Base-by-base conservation (phyloP, 176 grass and related monocot species). In the Musa beccarii region DNA sequence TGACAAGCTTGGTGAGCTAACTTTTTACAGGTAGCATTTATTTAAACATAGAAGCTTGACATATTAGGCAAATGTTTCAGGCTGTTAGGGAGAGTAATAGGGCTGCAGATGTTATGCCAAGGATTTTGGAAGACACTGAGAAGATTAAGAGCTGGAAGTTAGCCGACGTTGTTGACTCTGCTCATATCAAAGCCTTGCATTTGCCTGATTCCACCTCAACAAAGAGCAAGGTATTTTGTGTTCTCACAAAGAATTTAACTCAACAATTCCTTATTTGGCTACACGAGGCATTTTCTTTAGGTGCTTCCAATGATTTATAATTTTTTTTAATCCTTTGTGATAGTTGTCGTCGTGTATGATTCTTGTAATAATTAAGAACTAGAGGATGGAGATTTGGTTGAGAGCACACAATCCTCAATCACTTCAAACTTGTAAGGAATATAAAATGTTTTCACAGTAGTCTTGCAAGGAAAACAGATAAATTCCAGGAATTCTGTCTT, bases 111-210 rank as follows among this genome's bases (percentile, higher is more conserved):
- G 79, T 95, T 68, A 99, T 95, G 77, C 96, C 96, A 21, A 95
- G 89, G 84, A 92, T 99, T 89, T 82, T 81, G 54, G 89, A 99
- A 34, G 96, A 99, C 59, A 86, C 85, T 59, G 96, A 95, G 84
- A 99, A 95, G 89, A 73, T 79, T 17, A 99, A 91, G 75, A 84
- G 74, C 22, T 99, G 96, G 96, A 95, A 99, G 80, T 87, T 88
- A 79, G 73, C 91, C 20, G 91, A 99, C 52, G 88, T 99, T 51
- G 78, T 72, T 20, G 91, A 99, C 67, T 81, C 89, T n/a, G 83
- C 84, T 71, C 88, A 85, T 86, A 84, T 99, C 81, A 88, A 92
- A 83, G 89, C 91, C 59, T 80, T 86, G 20, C 88, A 84, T 52
- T 87, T 93, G 54, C 79, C 85, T 63, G 96, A 99, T 57, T 82